phyloP scores from a whole-genome alignment of 331 rosid species.

The Erythrophleum ivorense region DNA sequence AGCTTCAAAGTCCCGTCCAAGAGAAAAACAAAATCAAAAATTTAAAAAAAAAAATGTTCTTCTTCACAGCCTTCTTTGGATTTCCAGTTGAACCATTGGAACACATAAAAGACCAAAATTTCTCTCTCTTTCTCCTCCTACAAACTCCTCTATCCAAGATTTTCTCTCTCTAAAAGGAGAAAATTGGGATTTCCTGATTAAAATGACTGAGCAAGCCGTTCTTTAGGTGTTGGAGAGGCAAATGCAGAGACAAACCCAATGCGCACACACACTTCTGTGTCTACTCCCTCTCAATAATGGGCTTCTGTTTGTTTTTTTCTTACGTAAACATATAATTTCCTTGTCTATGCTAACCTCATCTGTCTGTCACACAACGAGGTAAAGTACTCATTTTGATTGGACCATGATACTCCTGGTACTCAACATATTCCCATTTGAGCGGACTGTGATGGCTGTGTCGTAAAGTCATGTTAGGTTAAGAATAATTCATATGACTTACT shows the following conservation, averaged over 20 bases:
- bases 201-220: slow-evolving; percentile 51
- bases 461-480: slow-evolving; percentile 38
- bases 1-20: slow-evolving; percentile 53
- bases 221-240: slow-evolving; percentile 40
- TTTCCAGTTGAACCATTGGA: slow-evolving; percentile 75
- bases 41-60: slow-evolving; percentile 33
- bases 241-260: slow-evolving; percentile 25
- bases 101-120: slow-evolving; percentile 47
- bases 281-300: slow-evolving; percentile 50
- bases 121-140: slow-evolving; percentile 48
- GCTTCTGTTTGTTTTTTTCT: slow-evolving; percentile 35
- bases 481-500: not conserved
- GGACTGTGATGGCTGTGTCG: slow-evolving; percentile 17
- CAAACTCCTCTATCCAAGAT: slow-evolving; percentile 39
- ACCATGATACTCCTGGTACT: slow-evolving; percentile 23
- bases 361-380: slow-evolving; percentile 17
- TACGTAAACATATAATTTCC: slow-evolving; percentile 2
- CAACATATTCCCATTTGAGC: not conserved
- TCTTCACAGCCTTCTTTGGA: slow-evolving; percentile 52
- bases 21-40: slow-evolving; percentile 20
- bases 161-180: slow-evolving; percentile 77
- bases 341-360: slow-evolving; percentile 6
- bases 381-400: slow-evolving; percentile 45
- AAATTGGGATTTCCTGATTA: slow-evolving; percentile 52
- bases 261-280: slow-evolving; percentile 29